These are phyloP conservation scores for Bertia moriformis DNA, from an alignment of 2,329 filamentous ascomycete genomes.

Conservation along the genomic window DNA sequence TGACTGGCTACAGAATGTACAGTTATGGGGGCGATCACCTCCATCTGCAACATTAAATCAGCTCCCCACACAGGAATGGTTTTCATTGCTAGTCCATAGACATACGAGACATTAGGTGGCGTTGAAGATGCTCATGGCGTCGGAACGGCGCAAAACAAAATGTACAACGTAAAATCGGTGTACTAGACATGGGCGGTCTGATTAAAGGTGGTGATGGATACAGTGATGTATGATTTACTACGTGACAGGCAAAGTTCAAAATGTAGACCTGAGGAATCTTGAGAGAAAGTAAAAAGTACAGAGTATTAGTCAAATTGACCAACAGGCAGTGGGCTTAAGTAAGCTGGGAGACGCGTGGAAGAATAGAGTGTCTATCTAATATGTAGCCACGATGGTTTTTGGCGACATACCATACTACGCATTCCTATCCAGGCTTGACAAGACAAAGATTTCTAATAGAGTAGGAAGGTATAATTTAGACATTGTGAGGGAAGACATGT, in stretches of 20 bases:
- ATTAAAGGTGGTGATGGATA: conserved; percentile 5
- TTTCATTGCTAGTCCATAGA: background rate
- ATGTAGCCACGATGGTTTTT: too few species aligned
- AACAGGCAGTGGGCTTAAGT: too few species aligned
- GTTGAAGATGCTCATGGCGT: conserved; percentile 18
- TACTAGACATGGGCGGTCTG: too few species aligned
- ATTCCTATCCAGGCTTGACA: too few species aligned
- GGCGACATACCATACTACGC: too few species aligned
- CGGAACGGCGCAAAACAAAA: conserved; percentile 19
- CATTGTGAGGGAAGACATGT: too few species aligned
- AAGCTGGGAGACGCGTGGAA: too few species aligned
- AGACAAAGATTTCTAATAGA: too few species aligned
- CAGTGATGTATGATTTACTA: background rate
- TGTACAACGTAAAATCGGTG: too few species aligned
- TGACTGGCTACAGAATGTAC: conserved; percentile 12
- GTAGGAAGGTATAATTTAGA: too few species aligned
- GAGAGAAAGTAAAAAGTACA: background rate
- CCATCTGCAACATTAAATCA: conserved; percentile 2
- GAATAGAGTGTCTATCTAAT: too few species aligned
- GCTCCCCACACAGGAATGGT: background rate
- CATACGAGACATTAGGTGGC: conserved; percentile 16
- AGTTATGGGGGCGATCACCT: conserved; percentile 14
- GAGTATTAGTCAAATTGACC: background rate
- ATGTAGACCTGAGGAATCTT: background rate
- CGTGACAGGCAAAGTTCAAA: background rate